These are phyloP conservation scores for Xylariales sp. DNA, from an alignment of 2,329 filamentous ascomycete species.

Conservation along the genomic window DNA sequence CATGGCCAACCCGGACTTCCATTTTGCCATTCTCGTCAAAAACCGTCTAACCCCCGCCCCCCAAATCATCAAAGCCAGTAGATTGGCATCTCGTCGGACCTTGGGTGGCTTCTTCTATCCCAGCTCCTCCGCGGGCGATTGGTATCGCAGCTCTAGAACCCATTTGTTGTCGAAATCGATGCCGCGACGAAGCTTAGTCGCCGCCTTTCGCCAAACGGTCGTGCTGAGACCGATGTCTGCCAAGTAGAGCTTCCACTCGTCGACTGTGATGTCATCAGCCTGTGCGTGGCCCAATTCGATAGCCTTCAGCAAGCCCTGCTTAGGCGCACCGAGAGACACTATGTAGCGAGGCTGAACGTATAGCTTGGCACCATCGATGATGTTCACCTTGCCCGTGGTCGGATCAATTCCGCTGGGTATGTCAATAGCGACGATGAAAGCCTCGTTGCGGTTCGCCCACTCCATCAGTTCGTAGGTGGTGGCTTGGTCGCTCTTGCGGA, in stretches of 20 bases:
- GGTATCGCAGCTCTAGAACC: conserved; percentile 67
- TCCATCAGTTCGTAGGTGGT: conserved; percentile 86
- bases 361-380: conserved; percentile 70
- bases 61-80: background rate
- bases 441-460: conserved; percentile 86
- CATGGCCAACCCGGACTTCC: too few species aligned
- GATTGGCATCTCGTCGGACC: background rate
- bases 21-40: too few species aligned
- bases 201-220: conserved; percentile 79
- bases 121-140: conserved; percentile 13
- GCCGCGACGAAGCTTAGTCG: conserved; percentile 73
- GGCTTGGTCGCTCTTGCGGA: conserved; percentile 76
- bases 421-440: conserved; percentile 81
- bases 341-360: conserved; percentile 80
- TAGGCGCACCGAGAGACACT: conserved; percentile 80
- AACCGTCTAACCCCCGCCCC: too few species aligned
- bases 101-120: background rate
- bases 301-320: conserved; percentile 76
- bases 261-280: conserved; percentile 41
- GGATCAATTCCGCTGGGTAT: conserved; percentile 86
- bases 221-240: conserved; percentile 83
- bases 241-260: conserved; percentile 75
- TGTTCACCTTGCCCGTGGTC: conserved; percentile 61
- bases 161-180: conserved; percentile 86
- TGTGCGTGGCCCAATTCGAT: conserved; percentile 56